These are phyloP conservation scores for Mortierella hygrophila DNA, from an alignment of 192 early-diverging fungal genomes.

Conservation along the genomic window DNA sequence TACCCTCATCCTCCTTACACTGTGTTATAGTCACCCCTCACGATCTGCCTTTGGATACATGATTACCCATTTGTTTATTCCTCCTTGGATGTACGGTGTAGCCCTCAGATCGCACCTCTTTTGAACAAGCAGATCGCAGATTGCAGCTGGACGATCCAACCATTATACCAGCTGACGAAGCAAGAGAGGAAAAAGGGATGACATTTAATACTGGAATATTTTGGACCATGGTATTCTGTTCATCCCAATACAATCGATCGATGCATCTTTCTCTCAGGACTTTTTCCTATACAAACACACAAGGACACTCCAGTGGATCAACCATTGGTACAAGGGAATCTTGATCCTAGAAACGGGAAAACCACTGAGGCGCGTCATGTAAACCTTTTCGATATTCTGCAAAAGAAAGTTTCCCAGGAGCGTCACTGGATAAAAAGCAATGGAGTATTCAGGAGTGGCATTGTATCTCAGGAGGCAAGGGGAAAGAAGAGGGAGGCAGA, in stretches of 20 bases:
- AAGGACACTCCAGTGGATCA: background rate
- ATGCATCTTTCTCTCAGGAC: background rate
- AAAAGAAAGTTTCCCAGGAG: conserved; percentile 2
- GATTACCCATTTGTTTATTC: background rate
- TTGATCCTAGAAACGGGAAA: background rate
- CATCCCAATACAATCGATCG: background rate
- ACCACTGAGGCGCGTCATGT: background rate
- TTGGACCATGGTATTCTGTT: background rate
- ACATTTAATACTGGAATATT: background rate
- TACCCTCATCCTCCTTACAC: background rate
- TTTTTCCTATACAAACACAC: background rate
- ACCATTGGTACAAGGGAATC: background rate
- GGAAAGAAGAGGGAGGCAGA: background rate
- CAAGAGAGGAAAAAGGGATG: background rate
- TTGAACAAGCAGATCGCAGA: background rate
- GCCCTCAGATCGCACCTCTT: background rate
- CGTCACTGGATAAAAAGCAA: background rate
- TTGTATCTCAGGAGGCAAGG: background rate
- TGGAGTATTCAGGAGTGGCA: background rate
- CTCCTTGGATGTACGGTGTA: background rate
- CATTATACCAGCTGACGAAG: background rate
- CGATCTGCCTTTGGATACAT: background rate
- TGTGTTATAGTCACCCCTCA: background rate
- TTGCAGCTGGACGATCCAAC: background rate
- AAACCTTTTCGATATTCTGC: background rate